These are phyloP conservation scores for Fistulifera pelliculosa DNA, from an alignment of 108 stramenopile genomes.

Conservation along the genomic window DNA sequence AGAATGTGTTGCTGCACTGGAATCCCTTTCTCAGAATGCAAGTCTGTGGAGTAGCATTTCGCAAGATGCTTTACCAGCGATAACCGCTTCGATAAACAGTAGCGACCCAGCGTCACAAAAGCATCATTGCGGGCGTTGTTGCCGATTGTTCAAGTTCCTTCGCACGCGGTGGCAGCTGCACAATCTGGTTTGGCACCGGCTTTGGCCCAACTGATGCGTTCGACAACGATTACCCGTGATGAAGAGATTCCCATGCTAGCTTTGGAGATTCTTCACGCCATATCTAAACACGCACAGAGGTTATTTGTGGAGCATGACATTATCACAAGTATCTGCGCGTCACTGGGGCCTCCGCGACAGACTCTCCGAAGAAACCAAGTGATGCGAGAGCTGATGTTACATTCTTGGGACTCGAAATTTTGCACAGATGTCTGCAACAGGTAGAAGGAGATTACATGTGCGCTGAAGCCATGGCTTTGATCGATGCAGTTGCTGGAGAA, in stretches of 20 bases:
- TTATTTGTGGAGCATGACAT: background rate
- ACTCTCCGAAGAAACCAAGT: slow-evolving; percentile 15
- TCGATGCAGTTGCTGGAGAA: slow-evolving; percentile 37
- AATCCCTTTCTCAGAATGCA: slow-evolving; percentile 60
- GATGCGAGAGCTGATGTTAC: slow-evolving; percentile 18
- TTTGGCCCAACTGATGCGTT: slow-evolving; percentile 14
- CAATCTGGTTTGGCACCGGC: slow-evolving; percentile 38
- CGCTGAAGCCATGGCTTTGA: slow-evolving; percentile 22
- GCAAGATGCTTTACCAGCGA: slow-evolving; percentile 48
- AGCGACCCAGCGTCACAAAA: background rate
- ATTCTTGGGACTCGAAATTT: slow-evolving; percentile 45
- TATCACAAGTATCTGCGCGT: slow-evolving; percentile 17
- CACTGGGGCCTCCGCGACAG: slow-evolving; percentile 19
- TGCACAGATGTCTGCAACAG: slow-evolving; percentile 34
- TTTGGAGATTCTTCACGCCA: slow-evolving; percentile 43
- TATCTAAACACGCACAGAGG: slow-evolving; percentile 10
- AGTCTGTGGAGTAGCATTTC: slow-evolving; percentile 56
- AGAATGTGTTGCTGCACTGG: slow-evolving; percentile 57
- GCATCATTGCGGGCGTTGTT: slow-evolving; percentile 52
- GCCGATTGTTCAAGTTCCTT: slow-evolving; percentile 50
- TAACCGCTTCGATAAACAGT: slow-evolving; percentile 9
- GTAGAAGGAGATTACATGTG: slow-evolving; percentile 1
- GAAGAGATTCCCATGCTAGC: slow-evolving; percentile 31
- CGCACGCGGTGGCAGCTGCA: slow-evolving; percentile 50
- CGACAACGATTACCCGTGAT: background rate